These are phyloP conservation scores for Camillea tinctor DNA, from an alignment of 2,329 filamentous ascomycete species.

Conservation along the genomic window DNA sequence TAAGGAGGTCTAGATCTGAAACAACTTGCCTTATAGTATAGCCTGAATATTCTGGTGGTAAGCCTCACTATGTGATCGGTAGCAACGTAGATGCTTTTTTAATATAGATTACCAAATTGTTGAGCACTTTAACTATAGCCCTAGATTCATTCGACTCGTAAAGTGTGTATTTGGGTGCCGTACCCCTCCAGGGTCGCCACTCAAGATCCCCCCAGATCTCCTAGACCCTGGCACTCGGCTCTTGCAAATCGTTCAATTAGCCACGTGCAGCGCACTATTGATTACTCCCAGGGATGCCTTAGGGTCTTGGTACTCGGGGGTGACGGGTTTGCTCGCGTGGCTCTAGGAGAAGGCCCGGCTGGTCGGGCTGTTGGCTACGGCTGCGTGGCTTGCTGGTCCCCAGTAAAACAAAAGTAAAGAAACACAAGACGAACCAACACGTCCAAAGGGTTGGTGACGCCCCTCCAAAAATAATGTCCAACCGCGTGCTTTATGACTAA, in stretches of 20 bases:
- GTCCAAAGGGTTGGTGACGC: background rate
- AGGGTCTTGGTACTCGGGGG: background rate
- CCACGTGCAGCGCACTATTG: background rate
- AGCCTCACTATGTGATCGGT: no score
- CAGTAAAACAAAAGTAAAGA: background rate
- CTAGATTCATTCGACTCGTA: background rate
- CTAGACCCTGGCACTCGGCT: background rate
- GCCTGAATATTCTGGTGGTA: no score
- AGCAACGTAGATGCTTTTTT: no score
- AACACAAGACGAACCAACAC: background rate
- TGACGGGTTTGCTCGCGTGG: no score
- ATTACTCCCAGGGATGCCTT: background rate
- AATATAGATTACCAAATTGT: no score
- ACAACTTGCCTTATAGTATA: no score
- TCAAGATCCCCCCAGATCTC: background rate
- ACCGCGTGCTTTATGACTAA: background rate
- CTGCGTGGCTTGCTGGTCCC: background rate
- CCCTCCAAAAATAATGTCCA: background rate
- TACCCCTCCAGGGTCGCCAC: background rate
- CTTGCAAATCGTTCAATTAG: background rate
- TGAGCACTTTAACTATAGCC: no score
- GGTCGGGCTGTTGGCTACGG: background rate
- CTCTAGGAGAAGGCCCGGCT: no score
- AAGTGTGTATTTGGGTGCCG: background rate
- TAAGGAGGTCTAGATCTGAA: no score